A percentile compares a stretch with the other conserved stretches of the same genome.
These are phyloP conservation scores for Rhizoclosmatium sp. DNA, from an alignment of 192 early-diverging fungal genomes.

Conservation along the genomic window DNA sequence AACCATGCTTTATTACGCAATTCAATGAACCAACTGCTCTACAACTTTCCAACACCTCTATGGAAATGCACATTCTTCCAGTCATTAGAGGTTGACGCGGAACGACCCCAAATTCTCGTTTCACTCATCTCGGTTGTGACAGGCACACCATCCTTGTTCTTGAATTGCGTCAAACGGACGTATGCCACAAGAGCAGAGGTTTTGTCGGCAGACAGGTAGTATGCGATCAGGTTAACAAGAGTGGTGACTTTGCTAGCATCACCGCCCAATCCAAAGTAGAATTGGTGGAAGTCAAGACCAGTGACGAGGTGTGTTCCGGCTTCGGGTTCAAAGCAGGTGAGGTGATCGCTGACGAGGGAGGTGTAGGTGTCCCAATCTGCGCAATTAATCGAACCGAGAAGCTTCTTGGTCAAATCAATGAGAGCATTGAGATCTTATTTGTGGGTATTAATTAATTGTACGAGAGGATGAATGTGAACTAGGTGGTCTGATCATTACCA, in stretches of 20 bases:
- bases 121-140: slow-evolving; percentile 30
- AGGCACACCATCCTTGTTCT: slow-evolving; percentile 14
- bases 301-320: slow-evolving; percentile 41
- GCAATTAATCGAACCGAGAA: slow-evolving; percentile 40
- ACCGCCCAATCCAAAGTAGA: slow-evolving; percentile 45
- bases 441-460: no score
- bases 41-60: slow-evolving; percentile 24
- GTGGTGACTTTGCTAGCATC: slow-evolving; percentile 14
- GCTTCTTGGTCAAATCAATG: slow-evolving; percentile 25
- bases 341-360: slow-evolving; percentile 33
- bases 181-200: slow-evolving; percentile 45
- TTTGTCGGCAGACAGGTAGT: slow-evolving; percentile 41
- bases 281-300: slow-evolving; percentile 56
- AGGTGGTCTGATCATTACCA: no score
- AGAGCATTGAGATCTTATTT: background rate
- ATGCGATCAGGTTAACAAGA: slow-evolving; percentile 41
- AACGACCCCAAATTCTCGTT: slow-evolving; percentile 29
- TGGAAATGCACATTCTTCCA: slow-evolving; percentile 41
- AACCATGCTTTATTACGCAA: no score
- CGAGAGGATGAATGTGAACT: no score
- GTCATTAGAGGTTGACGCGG: background rate
- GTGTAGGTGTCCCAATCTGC: slow-evolving; percentile 52
- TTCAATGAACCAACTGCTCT: no score
- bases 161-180: slow-evolving; percentile 45
- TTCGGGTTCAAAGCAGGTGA: slow-evolving; percentile 56